Percentiles rank a stretch among this genome's conserved stretches.
phyloP scores from a whole-genome alignment of 768 basidiomycete species.

The Tubosaeta sp. region DNA sequence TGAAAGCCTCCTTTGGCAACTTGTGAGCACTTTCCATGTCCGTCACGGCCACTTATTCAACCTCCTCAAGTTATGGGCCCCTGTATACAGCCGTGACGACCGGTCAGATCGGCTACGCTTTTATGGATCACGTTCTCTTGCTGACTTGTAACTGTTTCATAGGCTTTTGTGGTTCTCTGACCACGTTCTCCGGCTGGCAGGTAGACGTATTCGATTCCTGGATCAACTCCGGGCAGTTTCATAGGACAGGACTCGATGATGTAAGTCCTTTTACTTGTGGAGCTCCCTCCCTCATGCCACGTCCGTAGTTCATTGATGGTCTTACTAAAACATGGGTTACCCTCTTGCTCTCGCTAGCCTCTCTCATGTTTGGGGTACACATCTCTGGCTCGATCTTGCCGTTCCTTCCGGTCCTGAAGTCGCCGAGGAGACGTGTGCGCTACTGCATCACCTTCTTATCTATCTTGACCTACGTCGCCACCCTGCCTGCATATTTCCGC shows the following conservation, averaged over 20 bases:
- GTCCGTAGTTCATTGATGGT: constrained; percentile 77
- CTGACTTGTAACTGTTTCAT: background rate
- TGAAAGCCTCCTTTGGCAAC: constrained; percentile 68
- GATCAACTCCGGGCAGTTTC: constrained; percentile 56
- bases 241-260: constrained; percentile 63
- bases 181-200: constrained; percentile 97
- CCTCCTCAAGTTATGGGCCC: constrained; percentile 67
- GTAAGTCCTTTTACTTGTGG: constrained; percentile 41
- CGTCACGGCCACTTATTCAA: constrained; percentile 6
- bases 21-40: constrained; percentile 51
- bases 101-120: constrained; percentile 40
- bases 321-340: constrained; percentile 78
- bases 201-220: constrained; percentile 83
- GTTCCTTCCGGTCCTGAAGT: constrained; percentile 37
- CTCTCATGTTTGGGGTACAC: constrained; percentile 70
- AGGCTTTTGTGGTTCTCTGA: constrained; percentile 95
- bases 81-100: constrained; percentile 87
- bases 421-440: constrained; percentile 44
- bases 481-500: constrained; percentile 74
- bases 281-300: constrained; percentile 3
- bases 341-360: constrained; percentile 68
- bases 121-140: background rate
- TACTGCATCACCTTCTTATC: constrained; percentile 51
- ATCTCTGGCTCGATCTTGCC: constrained; percentile 44
- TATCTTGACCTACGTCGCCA: constrained; percentile 66